phyloP scores from a whole-genome alignment of 192 early-diverging fungal species.

The Backusella liffmaniae region DNA sequence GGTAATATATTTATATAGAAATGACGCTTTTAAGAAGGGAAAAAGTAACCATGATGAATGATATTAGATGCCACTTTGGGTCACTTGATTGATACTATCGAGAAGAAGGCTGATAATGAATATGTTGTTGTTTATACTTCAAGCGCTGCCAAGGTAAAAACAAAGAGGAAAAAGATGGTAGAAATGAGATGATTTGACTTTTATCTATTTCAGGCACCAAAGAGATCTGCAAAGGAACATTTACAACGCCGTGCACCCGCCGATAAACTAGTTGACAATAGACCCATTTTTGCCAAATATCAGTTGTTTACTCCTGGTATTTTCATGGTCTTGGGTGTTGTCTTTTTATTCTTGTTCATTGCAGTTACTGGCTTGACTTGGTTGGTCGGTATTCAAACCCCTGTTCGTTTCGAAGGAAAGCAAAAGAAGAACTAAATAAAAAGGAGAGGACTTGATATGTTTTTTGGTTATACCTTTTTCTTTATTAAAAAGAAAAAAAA shows the following conservation, averaged over 20 bases:
- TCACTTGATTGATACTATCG: slow-evolving; percentile 17
- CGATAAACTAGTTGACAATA: background rate
- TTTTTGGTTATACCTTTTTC: slow-evolving; percentile 4
- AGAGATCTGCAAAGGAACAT: background rate
- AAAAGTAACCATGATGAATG: background rate
- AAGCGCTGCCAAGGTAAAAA: slow-evolving; percentile 26
- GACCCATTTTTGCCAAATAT: slow-evolving; percentile 41
- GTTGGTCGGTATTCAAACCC: slow-evolving; percentile 34
- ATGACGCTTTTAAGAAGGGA: background rate
- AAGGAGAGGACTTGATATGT: background rate
- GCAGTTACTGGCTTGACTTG: slow-evolving; percentile 31
- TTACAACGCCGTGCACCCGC: slow-evolving; percentile 23
- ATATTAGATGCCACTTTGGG: slow-evolving; percentile 23
- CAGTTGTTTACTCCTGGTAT: slow-evolving; percentile 36
- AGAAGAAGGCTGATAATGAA: slow-evolving; percentile 21
- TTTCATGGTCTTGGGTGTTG: slow-evolving; percentile 33
- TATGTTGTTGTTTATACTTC: slow-evolving; percentile 40
- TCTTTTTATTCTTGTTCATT: slow-evolving; percentile 32
- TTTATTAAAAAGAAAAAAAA: background rate
- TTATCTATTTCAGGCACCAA: background rate
- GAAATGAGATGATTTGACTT: background rate
- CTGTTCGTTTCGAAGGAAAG: slow-evolving; percentile 33
- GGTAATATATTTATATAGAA: slow-evolving; percentile 22
- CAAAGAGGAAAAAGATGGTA: background rate
- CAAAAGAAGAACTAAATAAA: slow-evolving; percentile 32